Evolutionary conservation across 1,139 yeast species (phyloP).

Genomic region (Schizosaccharomyces versatilis): DNA sequence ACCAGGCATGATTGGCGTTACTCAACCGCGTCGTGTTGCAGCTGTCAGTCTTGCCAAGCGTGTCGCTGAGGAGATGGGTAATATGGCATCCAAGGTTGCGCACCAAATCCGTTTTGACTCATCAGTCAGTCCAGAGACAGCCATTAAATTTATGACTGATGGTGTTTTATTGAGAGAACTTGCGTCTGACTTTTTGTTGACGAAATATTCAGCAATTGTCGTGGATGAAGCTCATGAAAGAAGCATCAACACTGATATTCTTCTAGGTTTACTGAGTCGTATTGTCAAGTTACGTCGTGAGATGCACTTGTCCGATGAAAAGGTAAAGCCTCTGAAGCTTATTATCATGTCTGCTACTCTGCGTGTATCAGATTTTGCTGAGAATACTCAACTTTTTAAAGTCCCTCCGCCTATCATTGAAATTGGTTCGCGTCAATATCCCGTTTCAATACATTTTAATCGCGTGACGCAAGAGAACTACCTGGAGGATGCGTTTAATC

Average conservation of each 20-base stretch:
- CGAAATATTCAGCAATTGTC: conserved; percentile 63
- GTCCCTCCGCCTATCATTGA: conserved; percentile 70
- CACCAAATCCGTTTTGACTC: conserved; percentile 84
- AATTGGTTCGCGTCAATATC: conserved; percentile 86
- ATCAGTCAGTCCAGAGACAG: conserved; percentile 44
- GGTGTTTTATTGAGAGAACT: conserved; percentile 87
- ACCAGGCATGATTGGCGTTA: conserved; percentile 86
- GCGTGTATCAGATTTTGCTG: conserved; percentile 79
- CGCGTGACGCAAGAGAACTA: conserved; percentile 57
- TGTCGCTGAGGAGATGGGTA: conserved; percentile 56
- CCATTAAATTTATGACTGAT: conserved; percentile 91
- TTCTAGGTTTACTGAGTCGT: conserved; percentile 83
- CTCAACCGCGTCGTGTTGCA: conserved; percentile 96
- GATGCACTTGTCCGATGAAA: conserved; percentile 22
- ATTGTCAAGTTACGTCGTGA: conserved; percentile 53
- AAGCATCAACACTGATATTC: conserved; percentile 80
- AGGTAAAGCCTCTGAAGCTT: conserved; percentile 32
- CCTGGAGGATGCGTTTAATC: conserved; percentile 66
- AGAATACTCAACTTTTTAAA: conserved; percentile 48
- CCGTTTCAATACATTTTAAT: conserved; percentile 82
- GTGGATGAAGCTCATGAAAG: conserved; percentile 98
- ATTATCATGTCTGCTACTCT: conserved; percentile 84
- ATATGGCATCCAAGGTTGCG: conserved; percentile 46
- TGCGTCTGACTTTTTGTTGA: conserved; percentile 62
- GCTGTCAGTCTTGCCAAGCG: conserved; percentile 94